Base-by-base conservation (phyloP, 2,329 filamentous ascomycete species). In the Sphaerostilbella broomeana region DNA sequence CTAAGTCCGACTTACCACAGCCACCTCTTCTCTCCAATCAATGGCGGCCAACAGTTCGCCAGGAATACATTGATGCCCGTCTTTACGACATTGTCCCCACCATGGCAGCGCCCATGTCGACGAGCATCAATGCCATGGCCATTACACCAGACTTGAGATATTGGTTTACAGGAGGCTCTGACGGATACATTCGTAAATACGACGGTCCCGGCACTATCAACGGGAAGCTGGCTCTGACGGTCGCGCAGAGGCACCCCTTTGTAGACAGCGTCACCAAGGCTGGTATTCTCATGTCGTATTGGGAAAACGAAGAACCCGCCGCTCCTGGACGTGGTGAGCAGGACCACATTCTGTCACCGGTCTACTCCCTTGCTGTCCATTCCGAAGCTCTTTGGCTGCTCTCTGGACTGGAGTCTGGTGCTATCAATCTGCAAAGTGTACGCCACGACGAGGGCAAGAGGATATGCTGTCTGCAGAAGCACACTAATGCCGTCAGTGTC, bases 201-300 rank as follows among this genome's bases (percentile, higher is more conserved):
- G 94, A 98, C 59, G 95, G 92, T 60, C 81, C 86, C 3, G 87
- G 88, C 24, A 95, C 92, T 5, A 89, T 94, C 50, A 98, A 98
- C 58, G 88, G 88, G 48, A 95, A 95, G 64, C 77, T 92, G 22
- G 81, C 90, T 45, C 69, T 98, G 52, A 98, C 92, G 0, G 92
- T 98, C 5, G 92, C 92, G 21, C 92, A 98, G 65, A 75, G 86
- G 34, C 92, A 98, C 58, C 92, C 92, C 0, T 98, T 97, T 54
- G 92, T 98, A 27, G 92, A 98, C 59, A 95, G 86, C 52, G 92
- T 98, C 29, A 86, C 87, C 40, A 98, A 98, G 62, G 89, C 90
- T 2, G 92, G 89, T 2, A 86, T 95, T 5, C 67, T 97, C 35
- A 81, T 95, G 75, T 94, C 86, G 36, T 98, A 98, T 61, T 98